Evolutionary conservation across 2,329 filamentous ascomycete genomes (phyloP).

Genomic region (Fusarium sp.): DNA sequence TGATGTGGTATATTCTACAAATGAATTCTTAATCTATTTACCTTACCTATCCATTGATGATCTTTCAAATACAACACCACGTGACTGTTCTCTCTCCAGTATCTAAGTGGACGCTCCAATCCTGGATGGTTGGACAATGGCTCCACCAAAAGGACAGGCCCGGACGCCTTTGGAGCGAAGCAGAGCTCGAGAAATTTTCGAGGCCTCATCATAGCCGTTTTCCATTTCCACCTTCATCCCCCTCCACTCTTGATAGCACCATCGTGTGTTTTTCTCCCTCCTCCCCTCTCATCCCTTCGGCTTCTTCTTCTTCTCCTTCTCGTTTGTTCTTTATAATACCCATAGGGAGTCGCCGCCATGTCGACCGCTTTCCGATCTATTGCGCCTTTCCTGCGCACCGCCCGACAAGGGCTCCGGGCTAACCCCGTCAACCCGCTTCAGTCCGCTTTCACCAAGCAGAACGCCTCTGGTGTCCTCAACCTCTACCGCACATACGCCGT

Average conservation of each 20-base stretch:
- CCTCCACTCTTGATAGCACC: conserved; percentile 34
- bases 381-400: conserved; percentile 83
- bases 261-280: conserved; percentile 35
- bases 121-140: conserved; percentile 27
- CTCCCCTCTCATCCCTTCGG: conserved; percentile 21
- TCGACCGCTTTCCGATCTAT: conserved; percentile 82
- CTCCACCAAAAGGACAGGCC: conserved; percentile 35
- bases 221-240: conserved; percentile 29
- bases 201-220: conserved; percentile 42
- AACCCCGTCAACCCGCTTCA: conserved; percentile 82
- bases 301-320: conserved; percentile 39
- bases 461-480: conserved; percentile 72
- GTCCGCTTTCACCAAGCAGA: conserved; percentile 71
- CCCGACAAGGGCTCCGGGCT: conserved; percentile 77
- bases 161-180: conserved; percentile 30
- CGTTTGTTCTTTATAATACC: conserved; percentile 43
- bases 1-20: not conserved
- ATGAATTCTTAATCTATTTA: not conserved
- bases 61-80: conserved; percentile 23
- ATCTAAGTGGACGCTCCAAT: conserved; percentile 37
- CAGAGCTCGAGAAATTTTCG: conserved; percentile 54
- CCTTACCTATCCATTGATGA: not conserved
- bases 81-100: conserved; percentile 33
- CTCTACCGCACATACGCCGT: conserved; percentile 73
- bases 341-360: conserved; percentile 66